Conservation (phyloP, 2,329 filamentous ascomycete genomes). For the Pseudogymnoascus destructans region DNA sequence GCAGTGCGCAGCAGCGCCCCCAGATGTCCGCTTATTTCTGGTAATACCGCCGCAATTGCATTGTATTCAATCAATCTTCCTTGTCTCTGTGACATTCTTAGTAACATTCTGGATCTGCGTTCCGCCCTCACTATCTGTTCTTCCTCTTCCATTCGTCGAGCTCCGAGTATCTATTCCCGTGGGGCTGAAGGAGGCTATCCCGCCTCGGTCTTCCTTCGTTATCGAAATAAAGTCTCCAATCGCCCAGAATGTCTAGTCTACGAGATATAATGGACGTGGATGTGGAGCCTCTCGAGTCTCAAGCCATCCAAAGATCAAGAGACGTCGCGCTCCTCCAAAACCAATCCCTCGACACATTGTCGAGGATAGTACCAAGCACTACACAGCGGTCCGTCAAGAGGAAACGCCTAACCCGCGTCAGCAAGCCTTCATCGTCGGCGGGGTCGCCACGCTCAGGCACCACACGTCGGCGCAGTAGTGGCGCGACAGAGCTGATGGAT, state of each 20-base stretch:
- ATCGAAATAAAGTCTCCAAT: slow-evolving; percentile 16
- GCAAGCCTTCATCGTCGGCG: slow-evolving; percentile 15
- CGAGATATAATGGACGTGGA: slow-evolving; percentile 28
- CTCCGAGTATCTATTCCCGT: slow-evolving; percentile 21
- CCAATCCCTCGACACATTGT: slow-evolving; percentile 15
- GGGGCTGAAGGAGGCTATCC: slow-evolving; percentile 24
- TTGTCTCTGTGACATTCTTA: background rate
- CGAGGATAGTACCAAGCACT: background rate
- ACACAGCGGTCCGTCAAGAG: slow-evolving; percentile 19
- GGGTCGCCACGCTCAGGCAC: slow-evolving; percentile 14
- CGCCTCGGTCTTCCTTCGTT: slow-evolving; percentile 17
- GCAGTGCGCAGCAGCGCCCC: slow-evolving; percentile 24
- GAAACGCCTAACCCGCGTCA: slow-evolving; percentile 22
- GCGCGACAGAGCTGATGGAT: slow-evolving; percentile 20
- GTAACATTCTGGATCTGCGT: slow-evolving; percentile 2
- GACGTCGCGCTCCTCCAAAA: slow-evolving; percentile 17
- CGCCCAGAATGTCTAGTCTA: slow-evolving; percentile 25
- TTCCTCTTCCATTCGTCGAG: background rate
- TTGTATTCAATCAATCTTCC: slow-evolving; percentile 12
- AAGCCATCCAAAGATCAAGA: slow-evolving; percentile 25
- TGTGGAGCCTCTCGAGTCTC: slow-evolving; percentile 26
- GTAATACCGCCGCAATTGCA: slow-evolving; percentile 17
- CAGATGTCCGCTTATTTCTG: slow-evolving; percentile 16
- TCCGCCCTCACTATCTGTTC: background rate
- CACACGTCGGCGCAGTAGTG: slow-evolving; percentile 20